Base-by-base conservation (phyloP, 2,329 filamentous ascomycete species). In the Alternaria panax region DNA sequence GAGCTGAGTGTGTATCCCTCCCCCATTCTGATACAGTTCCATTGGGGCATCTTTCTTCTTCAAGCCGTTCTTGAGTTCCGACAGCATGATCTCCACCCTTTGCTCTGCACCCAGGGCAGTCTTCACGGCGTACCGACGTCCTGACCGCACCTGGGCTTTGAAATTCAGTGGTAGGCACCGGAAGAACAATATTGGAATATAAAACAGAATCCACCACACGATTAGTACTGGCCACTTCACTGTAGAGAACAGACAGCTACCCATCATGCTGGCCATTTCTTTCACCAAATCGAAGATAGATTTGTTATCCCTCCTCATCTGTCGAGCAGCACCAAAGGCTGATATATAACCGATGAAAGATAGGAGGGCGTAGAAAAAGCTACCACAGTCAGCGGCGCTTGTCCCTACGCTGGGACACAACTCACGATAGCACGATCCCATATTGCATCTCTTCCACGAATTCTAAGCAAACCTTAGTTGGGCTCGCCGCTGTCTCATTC, bases 391-490 rank as follows among this genome's bases (percentile, higher is more conserved):
- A 57, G 41, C 27, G 7, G 16, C 20, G 2, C 28, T 20, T 12
- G 30, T 12, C 0, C 11, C 11, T 43, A 18, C 9, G 18, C 18
- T 5, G 11, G 27, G 34, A 25, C 2, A 46, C 6, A 5, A 57
- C 67, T 64, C 47, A 71, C 65, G 57, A 65, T 4, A 71, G 2
- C 12, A 59, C 30, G 38, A 73, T 30, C 3, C 70, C 70, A 51
- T 61, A 70, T 38, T 66, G 60, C 65, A 66, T 67, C 47, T 73
- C 69, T 25, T 62, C 6, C 11, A 70, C 69, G 34, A 69, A 73
- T 32, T 27, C 51, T 32, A 60, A 46, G 51, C 72, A 75, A 65
- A 75, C 71, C 2, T 62, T 43, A 24, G 54, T 46, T 3, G 66
- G 42, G 22, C 51, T 65, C 2, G 63, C 53, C 2, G 46, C 42